These are phyloP conservation scores for Suillus tomentosus DNA, from an alignment of 768 basidiomycete species.

Conservation along the genomic window DNA sequence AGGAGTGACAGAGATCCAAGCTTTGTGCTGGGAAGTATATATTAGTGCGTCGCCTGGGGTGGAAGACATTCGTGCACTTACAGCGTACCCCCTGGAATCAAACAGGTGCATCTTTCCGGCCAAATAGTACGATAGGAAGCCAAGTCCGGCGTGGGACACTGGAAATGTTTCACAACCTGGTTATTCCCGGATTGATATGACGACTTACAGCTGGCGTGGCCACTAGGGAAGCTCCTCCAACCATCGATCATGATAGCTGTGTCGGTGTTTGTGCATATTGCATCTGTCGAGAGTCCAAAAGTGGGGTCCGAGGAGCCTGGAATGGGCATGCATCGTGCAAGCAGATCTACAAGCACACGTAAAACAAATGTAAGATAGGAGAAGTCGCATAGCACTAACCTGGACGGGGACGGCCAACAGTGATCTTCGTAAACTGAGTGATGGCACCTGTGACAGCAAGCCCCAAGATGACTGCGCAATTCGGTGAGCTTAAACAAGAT, in stretches of 20 bases:
- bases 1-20: slow-evolving; percentile 82
- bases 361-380: neutral
- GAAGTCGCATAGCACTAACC: slow-evolving; percentile 41
- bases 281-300: slow-evolving; percentile 72
- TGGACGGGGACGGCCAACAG: slow-evolving; percentile 88
- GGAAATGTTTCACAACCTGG: slow-evolving; percentile 8
- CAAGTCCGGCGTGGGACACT: slow-evolving; percentile 94
- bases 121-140: slow-evolving; percentile 85
- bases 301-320: slow-evolving; percentile 63
- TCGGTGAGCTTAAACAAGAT: slow-evolving; percentile 3
- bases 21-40: slow-evolving; percentile 53
- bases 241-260: slow-evolving; percentile 68
- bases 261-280: slow-evolving; percentile 79
- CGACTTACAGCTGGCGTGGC: slow-evolving; percentile 80
- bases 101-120: slow-evolving; percentile 93
- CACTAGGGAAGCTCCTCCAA: slow-evolving; percentile 90
- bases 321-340: slow-evolving; percentile 61
- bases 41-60: slow-evolving; percentile 10
- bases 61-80: slow-evolving; percentile 33
- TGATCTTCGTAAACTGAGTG: slow-evolving; percentile 84
- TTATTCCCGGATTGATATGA: neutral
- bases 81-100: slow-evolving; percentile 73
- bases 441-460: slow-evolving; percentile 75
- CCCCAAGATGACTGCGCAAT: slow-evolving; percentile 62
- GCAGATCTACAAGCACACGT: slow-evolving; percentile 23